Base-by-base conservation (phyloP, 495 filamentous ascomycete genomes). In the Neurospora pannonica region DNA sequence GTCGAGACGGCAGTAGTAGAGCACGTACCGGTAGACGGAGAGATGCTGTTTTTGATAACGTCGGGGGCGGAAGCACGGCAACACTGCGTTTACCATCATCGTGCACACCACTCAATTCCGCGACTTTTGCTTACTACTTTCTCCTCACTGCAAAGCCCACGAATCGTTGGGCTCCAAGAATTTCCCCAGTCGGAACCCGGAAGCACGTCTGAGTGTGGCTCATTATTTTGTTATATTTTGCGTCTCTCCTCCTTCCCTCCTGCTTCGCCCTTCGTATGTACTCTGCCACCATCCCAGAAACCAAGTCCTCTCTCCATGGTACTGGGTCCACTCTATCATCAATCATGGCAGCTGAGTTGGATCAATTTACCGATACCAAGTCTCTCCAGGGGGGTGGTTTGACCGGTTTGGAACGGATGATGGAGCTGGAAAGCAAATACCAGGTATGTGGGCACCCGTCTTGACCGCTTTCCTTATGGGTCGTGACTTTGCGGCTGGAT, bases 391-490 rank as follows among this genome's bases (percentile, higher is more conserved):
- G 54, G 28, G 28, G 5, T 67, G 54, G 28, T 67, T 77, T 82
- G 75, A 81, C 79, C 76, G 86, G 82, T 75, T 84, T 87, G 67
- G 81, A 85, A 74, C 79, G 79, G 38, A 86, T 88, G 86, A 78
- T 87, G 70, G 86, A 88, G 76, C 78, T 87, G 72, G 87, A 87
- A 76, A 85, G 84, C 74, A 82, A 80, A 78, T 81, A 82, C 80
- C 87, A 87, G 86, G 87, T 87, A 82, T 80, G 83, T 78, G 54
- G 24, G 11, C 40, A 48, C 74, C 38, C 71, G 71, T 74, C 70
- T 72, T 77, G 74, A 76, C 73, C 74, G 74, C 43, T 74, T 74
- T 40, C 54, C 54, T 36, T 19, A 34, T 62, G 54, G 54, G 54
- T 34, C 28, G 28, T 62, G 15, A 28, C 54, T 34, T 67, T 67